phyloP scores from a whole-genome alignment of 208 protist species.

The Angomonas deanei region DNA sequence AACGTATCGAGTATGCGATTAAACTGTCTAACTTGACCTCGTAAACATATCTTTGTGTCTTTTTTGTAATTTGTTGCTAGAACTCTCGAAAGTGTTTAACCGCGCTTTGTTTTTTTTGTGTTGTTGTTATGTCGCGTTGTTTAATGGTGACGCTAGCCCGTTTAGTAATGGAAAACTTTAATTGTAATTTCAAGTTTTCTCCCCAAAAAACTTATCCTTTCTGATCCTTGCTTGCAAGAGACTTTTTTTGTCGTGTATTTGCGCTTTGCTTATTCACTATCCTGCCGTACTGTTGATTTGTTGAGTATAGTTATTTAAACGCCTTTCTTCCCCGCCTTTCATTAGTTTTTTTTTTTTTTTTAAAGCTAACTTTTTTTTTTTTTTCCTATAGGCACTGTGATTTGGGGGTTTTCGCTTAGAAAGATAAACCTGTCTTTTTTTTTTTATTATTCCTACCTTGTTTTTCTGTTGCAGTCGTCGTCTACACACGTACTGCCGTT shows the following conservation, averaged over 20 bases:
- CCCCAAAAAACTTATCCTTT: too few species aligned
- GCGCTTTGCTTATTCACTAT: too few species aligned
- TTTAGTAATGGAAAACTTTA: too few species aligned
- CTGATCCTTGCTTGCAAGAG: too few species aligned
- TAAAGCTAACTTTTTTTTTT: neutral
- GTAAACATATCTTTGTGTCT: constrained; percentile 13
- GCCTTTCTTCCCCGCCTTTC: neutral
- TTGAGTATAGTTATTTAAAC: constrained; percentile 14
- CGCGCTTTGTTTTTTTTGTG: too few species aligned
- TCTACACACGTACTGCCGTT: too few species aligned
- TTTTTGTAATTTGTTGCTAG: neutral
- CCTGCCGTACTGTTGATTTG: too few species aligned
- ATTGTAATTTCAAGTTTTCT: too few species aligned
- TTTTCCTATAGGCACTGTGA: neutral
- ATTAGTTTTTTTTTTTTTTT: constrained; percentile 13
- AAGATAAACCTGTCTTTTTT: neutral
- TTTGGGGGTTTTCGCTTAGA: neutral
- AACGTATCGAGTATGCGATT: constrained; percentile 64
- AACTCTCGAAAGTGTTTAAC: neutral
- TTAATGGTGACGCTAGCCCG: too few species aligned
- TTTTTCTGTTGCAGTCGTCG: too few species aligned
- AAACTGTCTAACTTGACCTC: constrained; percentile 44
- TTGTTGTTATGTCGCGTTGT: too few species aligned
- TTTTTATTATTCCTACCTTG: constrained; percentile 5
- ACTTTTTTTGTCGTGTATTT: too few species aligned